phyloP scores from a whole-genome alignment of 768 basidiomycete species.

The Solioccasus polychromus region DNA sequence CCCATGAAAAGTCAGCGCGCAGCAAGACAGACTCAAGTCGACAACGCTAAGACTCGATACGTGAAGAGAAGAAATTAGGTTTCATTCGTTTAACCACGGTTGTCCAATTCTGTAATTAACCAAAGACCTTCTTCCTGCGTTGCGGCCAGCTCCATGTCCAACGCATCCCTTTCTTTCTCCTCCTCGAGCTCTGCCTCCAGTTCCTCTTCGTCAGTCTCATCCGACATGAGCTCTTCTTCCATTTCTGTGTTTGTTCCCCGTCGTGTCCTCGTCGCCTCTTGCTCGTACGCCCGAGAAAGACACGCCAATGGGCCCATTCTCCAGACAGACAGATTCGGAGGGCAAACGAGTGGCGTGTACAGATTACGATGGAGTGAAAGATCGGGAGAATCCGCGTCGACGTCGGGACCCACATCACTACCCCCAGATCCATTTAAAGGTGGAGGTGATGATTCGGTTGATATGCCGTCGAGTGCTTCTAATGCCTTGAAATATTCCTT shows the following conservation, averaged over 20 bases:
- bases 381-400: slow-evolving; percentile 1
- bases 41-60: no score
- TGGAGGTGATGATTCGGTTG: neutral
- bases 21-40: no score
- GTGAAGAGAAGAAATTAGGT: no score
- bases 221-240: slow-evolving; percentile 25
- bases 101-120: no score
- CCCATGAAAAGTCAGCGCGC: no score
- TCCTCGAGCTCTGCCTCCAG: slow-evolving; percentile 40
- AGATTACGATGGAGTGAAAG: slow-evolving; percentile 30
- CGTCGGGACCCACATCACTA: slow-evolving; percentile 7
- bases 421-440: no score
- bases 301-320: slow-evolving; percentile 9
- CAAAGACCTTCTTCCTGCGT: slow-evolving; percentile 43
- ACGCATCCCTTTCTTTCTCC: slow-evolving; percentile 40
- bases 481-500: slow-evolving; percentile 40
- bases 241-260: slow-evolving; percentile 17
- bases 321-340: slow-evolving; percentile 27
- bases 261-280: slow-evolving; percentile 16
- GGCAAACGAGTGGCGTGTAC: slow-evolving; percentile 35
- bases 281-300: slow-evolving; percentile 24
- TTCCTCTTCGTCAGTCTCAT: slow-evolving; percentile 37
- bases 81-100: no score
- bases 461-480: slow-evolving; percentile 12
- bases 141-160: slow-evolving; percentile 32